Evolutionary conservation across 495 filamentous ascomycete genomes (phyloP), one percentile per base, ranked within the genome.

Genomic region (Talaromyces wortmannii): DNA sequence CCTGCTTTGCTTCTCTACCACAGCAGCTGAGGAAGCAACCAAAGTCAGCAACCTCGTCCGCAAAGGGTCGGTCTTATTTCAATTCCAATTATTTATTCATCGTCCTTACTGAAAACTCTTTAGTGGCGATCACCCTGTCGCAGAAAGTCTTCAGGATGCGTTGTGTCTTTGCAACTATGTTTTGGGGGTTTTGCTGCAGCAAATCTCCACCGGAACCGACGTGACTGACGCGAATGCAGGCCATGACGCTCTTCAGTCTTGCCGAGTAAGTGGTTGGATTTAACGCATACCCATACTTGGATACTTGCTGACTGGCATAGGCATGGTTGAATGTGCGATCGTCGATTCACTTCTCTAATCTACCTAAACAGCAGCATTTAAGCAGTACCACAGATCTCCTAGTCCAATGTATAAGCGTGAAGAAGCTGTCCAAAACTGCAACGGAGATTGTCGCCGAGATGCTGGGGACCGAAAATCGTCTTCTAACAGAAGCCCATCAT

Each of bases 1-100:
- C 6, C 66, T 87, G 4, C 73, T 92, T 11, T 90, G 87, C 77
- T 92, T 96, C 62, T 80, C 82, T 3, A 77, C 80, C 47, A 80
- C 78, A 13, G 67, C 96, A 7, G 88, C 86, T 4, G 89, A 95
- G 59, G 91, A 96, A 59, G 82, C 84, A 7, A 78, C 81, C 47
- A 88, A 85, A 61, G 59, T 46, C 47, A 59, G 57, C 30, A 48
- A 55, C 13, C 64, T 67, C 36, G 45, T 56, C 15, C 57, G 61
- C 29, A 54, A 58, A 36, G 56, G 53, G 57, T 56, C n/a, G 42
- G 57, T 52, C 29, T 23, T 23, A 23, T 23, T 4, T 23, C 1
- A 45, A 84, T 81, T 42, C 51, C 6, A 13, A 46, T 16, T 48
- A 15, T 10, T 45, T 7, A 23, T n/a, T 30, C 23, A 32, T 56